Evolutionary conservation across 1,284 basidiomycete genomes (phyloP), one percentile per base, ranked within the genome.

Genomic region (Naganishia sp.): DNA sequence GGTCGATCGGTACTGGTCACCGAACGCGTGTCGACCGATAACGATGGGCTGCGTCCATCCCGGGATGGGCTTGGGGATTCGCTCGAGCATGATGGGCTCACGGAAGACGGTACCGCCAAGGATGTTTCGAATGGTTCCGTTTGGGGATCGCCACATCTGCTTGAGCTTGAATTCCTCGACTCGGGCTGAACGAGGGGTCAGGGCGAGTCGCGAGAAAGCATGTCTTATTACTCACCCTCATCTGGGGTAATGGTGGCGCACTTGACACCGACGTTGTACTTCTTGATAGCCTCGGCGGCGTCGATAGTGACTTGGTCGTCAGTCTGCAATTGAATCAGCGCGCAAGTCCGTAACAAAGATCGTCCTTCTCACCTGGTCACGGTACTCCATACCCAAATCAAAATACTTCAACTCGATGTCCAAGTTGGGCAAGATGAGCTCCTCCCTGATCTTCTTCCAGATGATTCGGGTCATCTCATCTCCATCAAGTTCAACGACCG

Each of bases 161-260:
- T 97, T 98, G 75, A 98, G 85, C 69, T 92, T 90, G 85, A 97
- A 97, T 81, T 96, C 94, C 69, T 77, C 73, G 25, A 78, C 78
- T 68, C 77, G 72, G 28, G 75, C 77, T 61, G 39, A 6, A 46
- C 3, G 50, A 31, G 28, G 7, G 6, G 11, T 52, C 3, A 15
- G 48, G 42, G 49, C 23, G 48, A 2, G 5, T 6, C 42, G 33
- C 9, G 21, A 25, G 16, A 31, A 16, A n/a, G 15, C 18, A 42
- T 57, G 15, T n/a, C 3, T 13, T 6, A 18, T n/a, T 21, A 11
- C 59, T 36, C 39, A 61, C 88, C 92, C 80, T 99, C 95, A 77
- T 99, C 95, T 15, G 95, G 95, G 3, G 95, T 98, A 82, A 99
- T 98, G 63, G 95, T 98, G 59, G 96, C 95, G 82, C 95, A 99